Percentiles rank a stretch among this genome's conserved stretches.
phyloP scores from a whole-genome alignment of 2,329 filamentous ascomycete species.

The Neobulgaria alba region DNA sequence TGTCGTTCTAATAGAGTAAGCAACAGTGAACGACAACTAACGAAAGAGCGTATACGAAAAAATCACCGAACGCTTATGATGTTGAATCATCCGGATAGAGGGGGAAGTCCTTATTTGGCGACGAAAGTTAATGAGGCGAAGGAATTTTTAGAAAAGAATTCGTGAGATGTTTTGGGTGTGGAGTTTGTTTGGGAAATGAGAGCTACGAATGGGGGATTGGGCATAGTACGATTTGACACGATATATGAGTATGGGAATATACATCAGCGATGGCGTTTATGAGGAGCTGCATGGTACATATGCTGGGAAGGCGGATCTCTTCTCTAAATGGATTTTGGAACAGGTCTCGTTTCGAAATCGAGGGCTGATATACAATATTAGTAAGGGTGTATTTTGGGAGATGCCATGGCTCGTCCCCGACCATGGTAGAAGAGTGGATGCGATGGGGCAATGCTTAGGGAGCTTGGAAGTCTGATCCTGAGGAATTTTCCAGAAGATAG shows the following conservation, averaged over 20 bases:
- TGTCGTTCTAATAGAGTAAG: background rate
- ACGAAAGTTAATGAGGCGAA: constrained; percentile 99
- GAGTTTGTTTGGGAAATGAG: background rate
- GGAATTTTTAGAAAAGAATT: constrained; percentile 79
- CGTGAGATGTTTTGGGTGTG: constrained; percentile 7
- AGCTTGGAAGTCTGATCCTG: too few relatives aligned
- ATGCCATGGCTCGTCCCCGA: too few relatives aligned
- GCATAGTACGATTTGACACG: constrained; percentile 9
- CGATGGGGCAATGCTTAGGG: too few relatives aligned
- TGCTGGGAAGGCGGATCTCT: constrained; percentile 15
- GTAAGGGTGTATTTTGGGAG: too few relatives aligned
- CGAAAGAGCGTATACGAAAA: constrained; percentile 90
- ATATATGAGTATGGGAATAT: constrained; percentile 4
- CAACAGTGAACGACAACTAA: constrained; percentile 71
- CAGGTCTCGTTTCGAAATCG: too few relatives aligned
- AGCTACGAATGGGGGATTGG: background rate
- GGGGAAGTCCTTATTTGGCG: constrained; percentile 90
- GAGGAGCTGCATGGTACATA: constrained; percentile 6
- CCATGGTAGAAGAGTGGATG: too few relatives aligned
- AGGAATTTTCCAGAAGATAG: too few relatives aligned
- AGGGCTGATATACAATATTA: too few relatives aligned
- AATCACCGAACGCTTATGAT: constrained; percentile 94
- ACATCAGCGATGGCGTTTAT: constrained; percentile 24
- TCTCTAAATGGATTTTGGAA: constrained; percentile 16
- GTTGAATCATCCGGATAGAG: constrained; percentile 94